phyloP scores from a whole-genome alignment of 176 grass and related monocot genomes.

The Ananas comosus region DNA sequence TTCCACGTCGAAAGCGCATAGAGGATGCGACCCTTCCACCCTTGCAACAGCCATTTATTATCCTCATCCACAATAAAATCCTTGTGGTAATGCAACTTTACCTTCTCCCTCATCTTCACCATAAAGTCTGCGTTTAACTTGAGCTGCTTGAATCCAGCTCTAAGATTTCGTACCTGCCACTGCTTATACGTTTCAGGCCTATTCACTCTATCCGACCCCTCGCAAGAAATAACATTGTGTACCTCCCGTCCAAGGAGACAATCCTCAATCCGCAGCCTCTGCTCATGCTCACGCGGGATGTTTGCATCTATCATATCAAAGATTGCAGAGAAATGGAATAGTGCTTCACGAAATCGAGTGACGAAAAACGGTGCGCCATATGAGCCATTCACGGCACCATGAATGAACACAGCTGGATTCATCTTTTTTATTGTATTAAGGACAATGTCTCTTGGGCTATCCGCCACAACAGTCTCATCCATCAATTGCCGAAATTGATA shows the following conservation, averaged over 20 bases:
- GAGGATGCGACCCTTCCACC: conserved; percentile 81
- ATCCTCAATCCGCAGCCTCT: conserved; percentile 64
- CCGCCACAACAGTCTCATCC: conserved; percentile 63
- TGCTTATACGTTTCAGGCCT: conserved; percentile 55
- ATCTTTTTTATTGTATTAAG: conserved; percentile 59
- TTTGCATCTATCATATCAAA: conserved; percentile 72
- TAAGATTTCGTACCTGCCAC: conserved; percentile 74
- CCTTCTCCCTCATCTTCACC: conserved; percentile 29
- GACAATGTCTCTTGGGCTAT: conserved; percentile 60
- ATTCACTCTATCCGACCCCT: conserved; percentile 44
- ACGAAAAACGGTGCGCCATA: conserved; percentile 77
- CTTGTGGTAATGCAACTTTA: conserved; percentile 55
- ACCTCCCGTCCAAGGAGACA: conserved; percentile 52
- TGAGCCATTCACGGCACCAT: conserved; percentile 59
- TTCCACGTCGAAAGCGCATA: conserved; percentile 52
- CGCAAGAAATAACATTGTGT: conserved; percentile 65
- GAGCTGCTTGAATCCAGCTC: conserved; percentile 65
- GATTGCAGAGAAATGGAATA: conserved; percentile 61
- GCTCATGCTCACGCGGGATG: conserved; percentile 53
- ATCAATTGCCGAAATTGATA: conserved; percentile 60
- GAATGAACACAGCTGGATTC: conserved; percentile 45
- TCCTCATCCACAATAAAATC: conserved; percentile 68
- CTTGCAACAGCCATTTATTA: conserved; percentile 74
- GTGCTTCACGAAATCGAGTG: conserved; percentile 64
- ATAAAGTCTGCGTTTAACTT: conserved; percentile 39